Percentiles rank a stretch among this genome's conserved stretches.
Conservation (phyloP, 257 asterid species). For the Fraxinus anomala region DNA sequence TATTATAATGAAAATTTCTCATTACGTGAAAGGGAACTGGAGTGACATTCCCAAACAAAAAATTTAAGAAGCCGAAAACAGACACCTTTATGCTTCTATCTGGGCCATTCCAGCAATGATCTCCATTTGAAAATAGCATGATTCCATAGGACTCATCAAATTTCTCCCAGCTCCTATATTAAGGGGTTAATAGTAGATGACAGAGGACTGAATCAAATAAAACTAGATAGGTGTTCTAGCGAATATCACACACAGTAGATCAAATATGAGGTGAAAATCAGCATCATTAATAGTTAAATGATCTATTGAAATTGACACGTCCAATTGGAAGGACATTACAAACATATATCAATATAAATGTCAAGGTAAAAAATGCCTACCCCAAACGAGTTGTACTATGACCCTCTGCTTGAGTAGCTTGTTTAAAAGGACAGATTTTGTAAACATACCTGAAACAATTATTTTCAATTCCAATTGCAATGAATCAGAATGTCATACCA, state of each 20-base stretch:
- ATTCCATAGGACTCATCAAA: conserved; percentile 75
- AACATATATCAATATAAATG: conserved; percentile 20
- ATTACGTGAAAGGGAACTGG: conserved; percentile 4
- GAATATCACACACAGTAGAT: not conserved
- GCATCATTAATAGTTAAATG: not conserved
- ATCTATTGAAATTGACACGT: not conserved
- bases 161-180: conserved; percentile 83
- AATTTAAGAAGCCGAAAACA: not conserved
- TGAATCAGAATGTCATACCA: conserved; percentile 17
- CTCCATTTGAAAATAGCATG: conserved; percentile 81
- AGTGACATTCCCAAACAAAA: conserved; percentile 4
- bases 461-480: conserved; percentile 20
- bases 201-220: not conserved
- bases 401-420: conserved; percentile 94
- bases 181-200: conserved; percentile 24
- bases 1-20: not conserved
- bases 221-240: not conserved
- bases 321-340: not conserved
- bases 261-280: not conserved
- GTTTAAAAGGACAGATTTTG: conserved; percentile 88
- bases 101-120: conserved; percentile 99
- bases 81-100: conserved; percentile 86
- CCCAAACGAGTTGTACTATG: conserved; percentile 92
- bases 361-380: conserved; percentile 43
- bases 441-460: conserved; percentile 72